Evolutionary conservation across 1,139 yeast species (phyloP), one percentile per base, ranked within the genome.

Genomic region (Pichia sp.): DNA sequence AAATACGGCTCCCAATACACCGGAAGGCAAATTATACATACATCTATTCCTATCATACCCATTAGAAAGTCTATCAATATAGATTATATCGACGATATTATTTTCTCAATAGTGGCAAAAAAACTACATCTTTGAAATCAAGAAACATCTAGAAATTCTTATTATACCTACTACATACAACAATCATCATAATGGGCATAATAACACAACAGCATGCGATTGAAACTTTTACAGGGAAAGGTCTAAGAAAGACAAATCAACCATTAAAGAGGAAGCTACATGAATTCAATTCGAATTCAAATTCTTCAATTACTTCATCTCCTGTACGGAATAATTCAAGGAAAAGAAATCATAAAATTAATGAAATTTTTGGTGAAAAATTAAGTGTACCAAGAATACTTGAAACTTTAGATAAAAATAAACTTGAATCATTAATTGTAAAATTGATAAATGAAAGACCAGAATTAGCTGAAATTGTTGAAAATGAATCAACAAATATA

Each of bases 371-470:
- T 34, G 81, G 80, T 5, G 74, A 72, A 49, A 59, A 61, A 28
- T 66, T 83, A 43, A 84, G 89, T 2, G 59, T 81, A 20, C 59
- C 64, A 37, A 67, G 94, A 45, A 61, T 82, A 24, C 68, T 84
- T 22, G 93, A 84, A 59, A 77, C 83, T 6, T 63, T 84, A 47
- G 83, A 79, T 58, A 72, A 72, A 43, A 57, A 65, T 34, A 67
- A 76, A 25, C 65, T 85, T 34, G 79, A 76, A 52, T 55, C 57
- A 15, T 59, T 85, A 34, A 62, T 85, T 28, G 63, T 66, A 35
- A 65, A 69, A 30, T 64, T 84, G 40, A 69, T 84, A 23, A 65
- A 67, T 20, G 59, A 63, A 23, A 83, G 81, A 55, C 93, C 93
- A 0, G 84, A 79, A 52, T 63, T 83, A 17, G 63, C 71, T 1